phyloP scores from a whole-genome alignment of 805 yeast genomes.

The Jamesozyma gamospora region DNA sequence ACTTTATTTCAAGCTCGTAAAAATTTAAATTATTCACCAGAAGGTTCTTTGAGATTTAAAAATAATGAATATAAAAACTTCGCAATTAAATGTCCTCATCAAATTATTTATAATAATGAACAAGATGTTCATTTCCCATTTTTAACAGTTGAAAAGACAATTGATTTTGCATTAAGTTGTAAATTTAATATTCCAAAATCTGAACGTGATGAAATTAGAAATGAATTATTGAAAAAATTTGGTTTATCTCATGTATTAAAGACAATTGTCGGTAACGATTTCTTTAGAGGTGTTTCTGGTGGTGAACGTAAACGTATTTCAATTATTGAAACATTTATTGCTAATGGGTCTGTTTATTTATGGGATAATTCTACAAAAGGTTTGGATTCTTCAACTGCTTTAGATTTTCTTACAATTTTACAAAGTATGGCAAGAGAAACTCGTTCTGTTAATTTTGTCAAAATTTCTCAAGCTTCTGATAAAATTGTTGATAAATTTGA shows the following conservation, averaged over 20 bases:
- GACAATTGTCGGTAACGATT: constrained; percentile 56
- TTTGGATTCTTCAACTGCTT: constrained; percentile 41
- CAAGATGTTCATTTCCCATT: constrained; percentile 49
- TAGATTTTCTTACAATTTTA: constrained; percentile 37
- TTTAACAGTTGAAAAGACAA: constrained; percentile 45
- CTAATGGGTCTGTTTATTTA: constrained; percentile 38
- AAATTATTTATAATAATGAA: constrained; percentile 37
- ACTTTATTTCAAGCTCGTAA: constrained; percentile 16
- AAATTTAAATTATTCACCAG: constrained; percentile 13
- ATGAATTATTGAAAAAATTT: constrained; percentile 24
- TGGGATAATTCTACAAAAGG: constrained; percentile 49
- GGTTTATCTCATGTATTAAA: constrained; percentile 45
- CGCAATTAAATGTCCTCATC: constrained; percentile 18
- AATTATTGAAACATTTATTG: constrained; percentile 46
- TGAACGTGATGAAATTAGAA: constrained; percentile 21
- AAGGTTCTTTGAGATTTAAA: constrained; percentile 17
- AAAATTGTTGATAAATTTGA: constrained; percentile 40
- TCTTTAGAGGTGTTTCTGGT: constrained; percentile 55
- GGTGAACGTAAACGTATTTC: constrained; percentile 61
- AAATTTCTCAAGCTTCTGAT: constrained; percentile 42
- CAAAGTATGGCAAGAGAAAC: constrained; percentile 34
- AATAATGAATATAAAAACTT: constrained; percentile 15
- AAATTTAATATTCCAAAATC: constrained; percentile 24
- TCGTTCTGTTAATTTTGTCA: constrained; percentile 36
- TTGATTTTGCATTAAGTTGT: constrained; percentile 45